These are phyloP conservation scores for Candida palmyrensis DNA, from an alignment of 805 yeast species.

Conservation along the genomic window DNA sequence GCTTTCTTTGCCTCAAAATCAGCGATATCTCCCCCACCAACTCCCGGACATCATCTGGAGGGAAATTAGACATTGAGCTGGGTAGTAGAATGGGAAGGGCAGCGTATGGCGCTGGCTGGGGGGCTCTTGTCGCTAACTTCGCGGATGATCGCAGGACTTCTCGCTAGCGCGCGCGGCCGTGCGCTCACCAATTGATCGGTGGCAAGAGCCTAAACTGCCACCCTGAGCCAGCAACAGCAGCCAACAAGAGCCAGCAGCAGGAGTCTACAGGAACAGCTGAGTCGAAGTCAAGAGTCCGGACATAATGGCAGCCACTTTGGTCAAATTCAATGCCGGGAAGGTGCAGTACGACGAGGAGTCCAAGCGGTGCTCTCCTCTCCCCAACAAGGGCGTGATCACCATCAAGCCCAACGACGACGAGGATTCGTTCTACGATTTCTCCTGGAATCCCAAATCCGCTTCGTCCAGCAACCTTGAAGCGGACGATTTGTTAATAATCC, in stretches of 20 bases:
- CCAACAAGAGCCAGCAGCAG: too few species aligned
- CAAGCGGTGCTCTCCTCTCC: slow-evolving; percentile 62
- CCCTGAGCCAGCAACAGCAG: too few species aligned
- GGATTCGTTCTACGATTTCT: slow-evolving; percentile 63
- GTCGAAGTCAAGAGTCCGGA: too few species aligned
- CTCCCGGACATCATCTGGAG: slow-evolving; percentile 49
- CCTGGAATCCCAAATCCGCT: slow-evolving; percentile 65
- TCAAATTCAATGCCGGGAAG: slow-evolving; percentile 73
- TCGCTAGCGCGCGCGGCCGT: too few species aligned
- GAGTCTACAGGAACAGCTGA: too few species aligned
- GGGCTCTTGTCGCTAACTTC: background rate
- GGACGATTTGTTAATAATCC: slow-evolving; percentile 68
- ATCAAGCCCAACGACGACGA: slow-evolving; percentile 64
- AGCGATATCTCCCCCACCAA: slow-evolving; percentile 56
- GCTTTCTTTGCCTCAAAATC: slow-evolving; percentile 45
- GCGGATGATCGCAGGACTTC: too few species aligned
- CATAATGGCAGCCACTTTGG: slow-evolving; percentile 2
- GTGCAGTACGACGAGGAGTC: slow-evolving; percentile 61
- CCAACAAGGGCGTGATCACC: slow-evolving; percentile 61
- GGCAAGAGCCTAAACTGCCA: too few species aligned
- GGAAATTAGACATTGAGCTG: slow-evolving; percentile 46
- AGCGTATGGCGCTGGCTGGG: background rate
- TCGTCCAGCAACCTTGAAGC: slow-evolving; percentile 40
- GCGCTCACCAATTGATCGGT: too few species aligned
- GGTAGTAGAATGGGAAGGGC: background rate